Conservation (phyloP, 1,139 yeast genomes). For the Keqinozyma sinolaborantium region DNA sequence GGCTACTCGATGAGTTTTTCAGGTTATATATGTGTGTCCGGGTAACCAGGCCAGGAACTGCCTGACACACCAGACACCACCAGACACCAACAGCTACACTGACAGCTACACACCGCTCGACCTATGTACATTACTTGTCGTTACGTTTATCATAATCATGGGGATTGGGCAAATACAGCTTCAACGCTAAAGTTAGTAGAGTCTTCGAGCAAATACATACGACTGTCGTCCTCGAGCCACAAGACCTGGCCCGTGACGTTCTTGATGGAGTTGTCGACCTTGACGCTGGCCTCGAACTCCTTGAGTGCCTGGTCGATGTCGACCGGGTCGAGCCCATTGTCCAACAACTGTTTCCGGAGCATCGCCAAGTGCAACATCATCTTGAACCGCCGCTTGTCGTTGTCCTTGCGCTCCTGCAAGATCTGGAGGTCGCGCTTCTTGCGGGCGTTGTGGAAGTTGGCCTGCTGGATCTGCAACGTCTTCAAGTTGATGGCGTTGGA, state of each 20-base stretch:
- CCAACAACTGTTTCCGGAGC: slow-evolving; percentile 53
- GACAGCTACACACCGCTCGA: not conserved
- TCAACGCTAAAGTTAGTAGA: slow-evolving; percentile 26
- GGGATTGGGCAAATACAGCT: slow-evolving; percentile 50
- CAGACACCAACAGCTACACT: slow-evolving; percentile 1
- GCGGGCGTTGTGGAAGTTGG: slow-evolving; percentile 38
- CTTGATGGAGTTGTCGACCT: slow-evolving; percentile 50
- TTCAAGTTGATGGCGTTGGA: slow-evolving; percentile 39
- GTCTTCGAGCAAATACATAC: slow-evolving; percentile 7
- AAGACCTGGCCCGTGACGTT: slow-evolving; percentile 53
- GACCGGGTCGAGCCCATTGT: slow-evolving; percentile 50
- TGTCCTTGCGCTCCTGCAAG: slow-evolving; percentile 44
- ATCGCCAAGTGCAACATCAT: slow-evolving; percentile 65
- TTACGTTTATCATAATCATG: slow-evolving; percentile 53
- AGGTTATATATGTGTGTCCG: slow-evolving; percentile 7
- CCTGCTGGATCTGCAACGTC: slow-evolving; percentile 41
- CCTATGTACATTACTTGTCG: not conserved
- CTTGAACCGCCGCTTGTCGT: slow-evolving; percentile 51
- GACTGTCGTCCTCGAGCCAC: slow-evolving; percentile 55
- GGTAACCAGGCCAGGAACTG: too few relatives aligned
- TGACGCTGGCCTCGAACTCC: slow-evolving; percentile 54
- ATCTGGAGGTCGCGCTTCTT: slow-evolving; percentile 46
- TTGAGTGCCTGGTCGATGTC: slow-evolving; percentile 48
- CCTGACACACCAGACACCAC: too few relatives aligned
- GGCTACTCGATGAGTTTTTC: slow-evolving; percentile 23